Conservation (phyloP, 371 early-diverging fungal genomes). For the Actinomortierella ambigua region DNA sequence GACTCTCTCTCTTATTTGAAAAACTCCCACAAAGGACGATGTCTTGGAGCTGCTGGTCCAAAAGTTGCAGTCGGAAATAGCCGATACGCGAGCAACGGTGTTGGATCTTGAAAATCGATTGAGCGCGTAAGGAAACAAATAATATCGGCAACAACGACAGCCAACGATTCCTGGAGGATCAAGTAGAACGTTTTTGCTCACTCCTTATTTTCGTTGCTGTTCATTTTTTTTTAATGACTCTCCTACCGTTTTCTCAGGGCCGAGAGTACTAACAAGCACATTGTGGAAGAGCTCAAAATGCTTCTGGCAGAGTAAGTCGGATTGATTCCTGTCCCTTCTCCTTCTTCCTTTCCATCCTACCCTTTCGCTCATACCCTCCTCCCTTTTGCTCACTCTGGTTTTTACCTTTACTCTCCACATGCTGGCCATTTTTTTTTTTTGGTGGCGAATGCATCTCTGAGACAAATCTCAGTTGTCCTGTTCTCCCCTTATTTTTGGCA, state of each 20-base stretch:
- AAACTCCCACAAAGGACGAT: constrained; percentile 18
- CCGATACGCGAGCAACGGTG: constrained; percentile 36
- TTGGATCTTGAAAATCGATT: constrained; percentile 37
- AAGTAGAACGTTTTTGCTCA: background rate
- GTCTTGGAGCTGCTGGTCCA: constrained; percentile 35
- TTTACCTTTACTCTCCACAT: no score
- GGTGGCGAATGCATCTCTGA: no score
- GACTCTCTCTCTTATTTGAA: background rate
- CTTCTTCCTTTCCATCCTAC: background rate
- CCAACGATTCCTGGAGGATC: background rate
- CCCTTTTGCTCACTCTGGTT: constrained; percentile 8
- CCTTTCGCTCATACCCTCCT: no score
- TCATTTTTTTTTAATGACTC: constrained; percentile 5
- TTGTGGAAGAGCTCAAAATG: constrained; percentile 41
- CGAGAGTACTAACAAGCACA: constrained; percentile 41
- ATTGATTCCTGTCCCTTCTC: constrained; percentile 2
- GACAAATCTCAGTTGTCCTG: no score
- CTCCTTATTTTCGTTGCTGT: background rate
- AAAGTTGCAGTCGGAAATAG: constrained; percentile 38
- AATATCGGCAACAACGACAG: background rate
- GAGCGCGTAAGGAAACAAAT: constrained; percentile 26
- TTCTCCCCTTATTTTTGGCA: no score
- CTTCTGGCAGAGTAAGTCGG: constrained; percentile 41
- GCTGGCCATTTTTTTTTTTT: no score
- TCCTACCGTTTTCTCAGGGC: constrained; percentile 13